Conservation (phyloP, 2,329 filamentous ascomycete species). For the Hypoxylon sp. region DNA sequence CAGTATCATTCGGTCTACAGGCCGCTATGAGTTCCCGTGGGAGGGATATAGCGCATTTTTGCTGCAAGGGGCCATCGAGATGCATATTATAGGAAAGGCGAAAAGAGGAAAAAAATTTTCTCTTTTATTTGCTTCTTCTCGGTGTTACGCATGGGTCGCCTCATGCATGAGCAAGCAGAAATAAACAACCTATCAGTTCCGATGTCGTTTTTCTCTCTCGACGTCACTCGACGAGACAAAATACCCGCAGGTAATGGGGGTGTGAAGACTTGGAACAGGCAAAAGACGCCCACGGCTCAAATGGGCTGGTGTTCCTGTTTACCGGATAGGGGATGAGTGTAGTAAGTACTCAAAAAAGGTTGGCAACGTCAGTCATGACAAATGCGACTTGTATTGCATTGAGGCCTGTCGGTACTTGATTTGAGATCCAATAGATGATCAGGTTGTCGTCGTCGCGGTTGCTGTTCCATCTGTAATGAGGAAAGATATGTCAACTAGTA, state of each 20-base stretch:
- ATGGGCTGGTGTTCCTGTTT: slow-evolving; percentile 42
- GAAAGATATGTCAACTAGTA: slow-evolving; percentile 37
- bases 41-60: slow-evolving; percentile 33
- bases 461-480: slow-evolving; percentile 34
- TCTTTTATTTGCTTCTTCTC: slow-evolving; percentile 36
- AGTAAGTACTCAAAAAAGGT: slow-evolving; percentile 31
- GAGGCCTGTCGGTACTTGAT: slow-evolving; percentile 44
- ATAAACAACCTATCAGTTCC: slow-evolving; percentile 29
- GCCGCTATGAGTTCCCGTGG: slow-evolving; percentile 30
- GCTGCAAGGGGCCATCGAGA: slow-evolving; percentile 42
- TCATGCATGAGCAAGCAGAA: slow-evolving; percentile 37
- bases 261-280: slow-evolving; percentile 41
- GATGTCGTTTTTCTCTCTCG: slow-evolving; percentile 15
- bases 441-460: slow-evolving; percentile 27
- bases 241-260: slow-evolving; percentile 39
- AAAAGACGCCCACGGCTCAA: slow-evolving; percentile 40
- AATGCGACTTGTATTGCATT: slow-evolving; percentile 43
- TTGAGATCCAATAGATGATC: slow-evolving; percentile 33
- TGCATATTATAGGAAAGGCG: slow-evolving; percentile 26
- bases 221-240: slow-evolving; percentile 36
- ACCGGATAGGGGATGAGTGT: slow-evolving; percentile 36
- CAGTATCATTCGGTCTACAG: slow-evolving; percentile 33
- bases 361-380: slow-evolving; percentile 42
- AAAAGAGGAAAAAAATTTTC: slow-evolving; percentile 19
- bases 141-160: slow-evolving; percentile 32